Base-by-base conservation (phyloP, 768 basidiomycete species). In the Pisolithus orientalis region DNA sequence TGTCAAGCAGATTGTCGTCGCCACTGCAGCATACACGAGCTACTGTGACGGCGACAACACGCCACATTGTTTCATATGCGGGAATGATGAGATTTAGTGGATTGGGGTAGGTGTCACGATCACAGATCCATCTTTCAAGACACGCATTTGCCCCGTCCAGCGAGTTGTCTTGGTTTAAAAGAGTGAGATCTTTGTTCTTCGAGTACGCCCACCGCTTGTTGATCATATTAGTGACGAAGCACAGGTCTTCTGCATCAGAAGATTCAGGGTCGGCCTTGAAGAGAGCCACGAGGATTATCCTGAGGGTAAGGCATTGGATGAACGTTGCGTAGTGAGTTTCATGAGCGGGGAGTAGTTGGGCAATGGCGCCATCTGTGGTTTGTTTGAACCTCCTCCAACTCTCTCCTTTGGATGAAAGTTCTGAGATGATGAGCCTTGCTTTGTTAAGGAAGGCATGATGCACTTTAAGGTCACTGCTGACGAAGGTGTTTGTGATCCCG, bases 21-120 rank as follows among this genome's bases (percentile, higher is more conserved):
- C 67, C 54, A 44, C 58, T 50, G 25, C 66, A 58, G 50, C 68
- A 59, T 49, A 54, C 24, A 16, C 59, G 46, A 1, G 68, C 69
- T 52, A 74, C 63, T 0, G 76, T 74, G 1, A 80, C 61, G 0
- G 81, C 82, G 25, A 83, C 76, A 25, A 85, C 76, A 0, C 82
- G 72, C 83, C 84, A 85, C 53, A 83, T 66, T 0, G 82, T 83
- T 56, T 85, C 84, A 65, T 76, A 85, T 0, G 81, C 67, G 0
- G 84, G 84, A 9, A 85, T 72, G 43, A 85, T 72, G 39, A 77
- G 75, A 45, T 85, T 71, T 0, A 84, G 56, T 0, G 82, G 81
- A 1, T 59, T 59, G 7, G 57, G 53, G n/a, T 58, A 54, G 6
- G 37, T 53, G 0, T 70, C 66, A 2, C 16, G 51, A 1, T 61